These are phyloP conservation scores for Dendrocalamus latiflorus DNA, from an alignment of 202 grass and related monocot species.

Conservation along the genomic window DNA sequence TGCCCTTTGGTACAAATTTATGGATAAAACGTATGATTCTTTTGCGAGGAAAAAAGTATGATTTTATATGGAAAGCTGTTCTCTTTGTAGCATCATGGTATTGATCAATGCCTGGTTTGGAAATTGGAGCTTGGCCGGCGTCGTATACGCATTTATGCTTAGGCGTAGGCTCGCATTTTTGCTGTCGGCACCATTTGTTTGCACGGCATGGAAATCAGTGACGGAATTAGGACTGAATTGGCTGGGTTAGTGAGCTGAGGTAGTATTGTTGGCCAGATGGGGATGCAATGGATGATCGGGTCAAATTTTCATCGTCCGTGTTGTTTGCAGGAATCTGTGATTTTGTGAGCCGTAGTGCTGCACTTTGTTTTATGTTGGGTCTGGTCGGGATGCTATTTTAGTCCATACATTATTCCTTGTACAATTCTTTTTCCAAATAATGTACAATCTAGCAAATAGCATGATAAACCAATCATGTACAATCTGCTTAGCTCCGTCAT, in stretches of 20 bases:
- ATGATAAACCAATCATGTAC: neutral
- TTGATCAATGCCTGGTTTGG: neutral
- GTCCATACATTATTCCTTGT: neutral
- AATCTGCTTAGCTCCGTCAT: neutral
- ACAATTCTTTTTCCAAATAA: neutral
- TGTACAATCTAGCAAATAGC: neutral
- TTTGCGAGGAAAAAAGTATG: no score
- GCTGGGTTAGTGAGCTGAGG: neutral
- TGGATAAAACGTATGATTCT: no score
- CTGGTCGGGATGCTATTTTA: neutral
- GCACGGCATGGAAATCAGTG: neutral
- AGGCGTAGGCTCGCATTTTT: neutral
- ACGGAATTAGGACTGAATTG: neutral
- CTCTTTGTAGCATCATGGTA: no score
- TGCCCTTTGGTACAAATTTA: no score
- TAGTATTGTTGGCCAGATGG: neutral
- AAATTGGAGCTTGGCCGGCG: neutral
- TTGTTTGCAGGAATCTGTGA: neutral
- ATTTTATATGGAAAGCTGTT: no score
- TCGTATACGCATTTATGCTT: neutral
- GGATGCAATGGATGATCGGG: neutral
- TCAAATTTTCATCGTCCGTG: neutral
- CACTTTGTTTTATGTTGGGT: neutral
- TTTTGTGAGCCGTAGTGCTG: neutral
- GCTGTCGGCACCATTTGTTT: neutral